Evolutionary conservation across 495 filamentous ascomycete species (phyloP), one percentile per base, ranked within the genome.

Genomic region (Lasiosphaeria ovina): DNA sequence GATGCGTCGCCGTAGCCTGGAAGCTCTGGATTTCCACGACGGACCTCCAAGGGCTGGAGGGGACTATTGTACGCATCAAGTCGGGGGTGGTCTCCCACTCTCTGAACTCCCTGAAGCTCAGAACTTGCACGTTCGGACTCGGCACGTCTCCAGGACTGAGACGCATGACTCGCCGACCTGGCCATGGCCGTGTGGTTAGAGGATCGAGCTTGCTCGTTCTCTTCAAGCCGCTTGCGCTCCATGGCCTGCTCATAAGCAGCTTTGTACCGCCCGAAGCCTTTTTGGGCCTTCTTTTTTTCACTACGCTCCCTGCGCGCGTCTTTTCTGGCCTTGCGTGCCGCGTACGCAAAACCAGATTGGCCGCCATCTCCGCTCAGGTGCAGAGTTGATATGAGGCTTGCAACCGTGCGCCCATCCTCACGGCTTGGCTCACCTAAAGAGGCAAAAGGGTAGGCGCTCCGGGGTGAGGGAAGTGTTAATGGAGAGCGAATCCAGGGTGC

Each of bases 181-280:
- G 52, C 57, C 40, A 55, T 48, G 47, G 59, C 31, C 14, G 34
- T 12, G 33, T 35, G 38, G 31, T 50, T 56, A 16, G 35, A 53
- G 57, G 62, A 45, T 12, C 12, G 33, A 36, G 44, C 34, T 12
- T 55, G 40, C n/a, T 47, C 62, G 31, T 62, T 17, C 32, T 62
- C 38, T 12, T 11, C 64, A 51, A 44, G 61, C 40, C 69, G 67
- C 42, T 66, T 62, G 31, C 70, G 62, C 48, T 69, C 70, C 47
- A 69, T 55, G 6, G 65, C 72, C 42, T 75, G 62, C 38, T 67
- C 56, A 63, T 72, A 65, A 14, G 74, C 74, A 14, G 75, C 75
- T 59, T 73, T 70, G 47, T 77, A 77, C 16, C 76, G 68, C 40
- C 66, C 68, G 59, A 79, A 76, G 33, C 73, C 73, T 35, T 42